Percentiles rank a stretch among this genome's conserved stretches.
phyloP scores from a whole-genome alignment of 208 protist species.

The Vickermania spadyakhi region DNA sequence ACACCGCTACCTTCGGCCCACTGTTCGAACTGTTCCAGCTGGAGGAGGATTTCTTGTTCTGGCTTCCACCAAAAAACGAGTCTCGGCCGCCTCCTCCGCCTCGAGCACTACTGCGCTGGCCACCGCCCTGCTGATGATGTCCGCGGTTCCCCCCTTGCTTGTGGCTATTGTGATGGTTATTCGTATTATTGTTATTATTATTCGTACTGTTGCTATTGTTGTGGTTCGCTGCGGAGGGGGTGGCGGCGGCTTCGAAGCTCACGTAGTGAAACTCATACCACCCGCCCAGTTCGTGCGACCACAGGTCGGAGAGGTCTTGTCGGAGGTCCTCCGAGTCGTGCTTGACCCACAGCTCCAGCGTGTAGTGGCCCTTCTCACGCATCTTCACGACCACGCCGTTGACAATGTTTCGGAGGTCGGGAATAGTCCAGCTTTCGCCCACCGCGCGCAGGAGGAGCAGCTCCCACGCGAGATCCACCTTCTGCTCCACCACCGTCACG shows the following conservation, averaged over 20 bases:
- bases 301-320: conserved; percentile 51
- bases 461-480: conserved; percentile 75
- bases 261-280: conserved; percentile 45
- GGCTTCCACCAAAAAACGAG: no score
- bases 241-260: conserved; percentile 30
- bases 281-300: conserved; percentile 37
- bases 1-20: no score
- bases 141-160: no score
- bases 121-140: no score
- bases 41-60: no score
- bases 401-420: conserved; percentile 42
- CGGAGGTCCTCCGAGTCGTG: conserved; percentile 45
- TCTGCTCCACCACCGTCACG: conserved; percentile 24
- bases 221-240: conserved; percentile 14
- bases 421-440: conserved; percentile 69
- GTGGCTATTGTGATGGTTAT: conserved; percentile 1
- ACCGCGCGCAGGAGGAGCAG: conserved; percentile 70
- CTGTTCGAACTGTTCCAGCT: no score
- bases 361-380: conserved; percentile 41
- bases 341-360: conserved; percentile 81
- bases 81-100: no score
- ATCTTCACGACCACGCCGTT: conserved; percentile 81
- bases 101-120: no score
- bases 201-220: neutral
- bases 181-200: conserved; percentile 6